Evolutionary conservation across 768 basidiomycete species (phyloP), one percentile per base, ranked within the genome.

Genomic region (Lentinula guzmanii): DNA sequence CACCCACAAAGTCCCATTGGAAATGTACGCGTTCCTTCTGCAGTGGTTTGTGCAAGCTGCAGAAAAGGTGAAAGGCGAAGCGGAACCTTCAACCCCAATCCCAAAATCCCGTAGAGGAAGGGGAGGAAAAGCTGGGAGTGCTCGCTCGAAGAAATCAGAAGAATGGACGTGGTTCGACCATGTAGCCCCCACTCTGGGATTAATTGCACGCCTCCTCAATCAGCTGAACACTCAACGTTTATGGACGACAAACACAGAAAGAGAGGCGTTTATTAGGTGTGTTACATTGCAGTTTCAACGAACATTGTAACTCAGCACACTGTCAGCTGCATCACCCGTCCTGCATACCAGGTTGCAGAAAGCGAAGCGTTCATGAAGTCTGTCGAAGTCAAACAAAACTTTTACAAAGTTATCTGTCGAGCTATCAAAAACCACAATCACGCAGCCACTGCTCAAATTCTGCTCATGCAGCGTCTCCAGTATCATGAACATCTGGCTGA

Each of bases 401-500:
- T 91, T 13, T 93, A 90, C 79, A 91, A 93, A 67, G 86, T 94
- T 65, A 86, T 98, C 59, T 98, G 94, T 72, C 75, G 89, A 54
- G 89, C 96, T 0, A 93, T 98, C 62, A 98, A 98, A 70, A 85
- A 90, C 66, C 95, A 98, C 64, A 86, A 83, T 3, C 95, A 98
- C 65, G 79, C 83, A 1, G 83, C 90, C 63, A 86, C 87, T 21
- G 91, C 92, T 0, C 94, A 96, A 69, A 95, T 91, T 63, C 84
- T 82, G 63, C 91, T 99, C 73, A 90, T 96, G 74, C 95, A 97
- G 70, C 86, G 84, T 52, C 77, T 99, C 13, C 94, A 95, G 63
- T 96, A 95, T 72, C 93, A 87, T 65, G 97, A 99, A 66, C 96
- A 98, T 69, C 83, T 97, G 21, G 86, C 92, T 0, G 96, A 98